Conservation (phyloP, 768 basidiomycete species). For the Lentinula guzmanii region DNA sequence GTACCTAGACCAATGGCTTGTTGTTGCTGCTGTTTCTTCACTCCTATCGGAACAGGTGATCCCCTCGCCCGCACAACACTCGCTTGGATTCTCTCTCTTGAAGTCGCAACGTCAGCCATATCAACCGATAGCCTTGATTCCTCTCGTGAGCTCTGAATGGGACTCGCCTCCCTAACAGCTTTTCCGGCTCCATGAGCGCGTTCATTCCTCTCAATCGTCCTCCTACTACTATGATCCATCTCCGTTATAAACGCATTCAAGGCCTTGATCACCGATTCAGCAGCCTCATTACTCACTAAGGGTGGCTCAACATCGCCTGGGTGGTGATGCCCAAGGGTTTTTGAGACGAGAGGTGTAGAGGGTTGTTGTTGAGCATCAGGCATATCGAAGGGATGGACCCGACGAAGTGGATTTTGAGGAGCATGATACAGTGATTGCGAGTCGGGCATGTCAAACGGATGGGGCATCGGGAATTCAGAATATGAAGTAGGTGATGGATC, state of each 20-base stretch:
- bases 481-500: not conserved
- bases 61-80: not conserved
- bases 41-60: not conserved
- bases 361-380: not conserved
- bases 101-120: not conserved
- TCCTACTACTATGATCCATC: not conserved
- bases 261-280: not conserved
- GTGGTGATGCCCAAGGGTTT: not conserved
- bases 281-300: not conserved
- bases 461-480: not conserved
- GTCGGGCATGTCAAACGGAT: not conserved
- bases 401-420: not conserved
- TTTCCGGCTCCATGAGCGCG: not conserved
- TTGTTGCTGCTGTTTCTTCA: not conserved
- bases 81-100: not conserved
- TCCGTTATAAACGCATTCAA: not conserved
- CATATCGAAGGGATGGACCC: not conserved
- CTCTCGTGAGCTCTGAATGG: not conserved
- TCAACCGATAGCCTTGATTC: not conserved
- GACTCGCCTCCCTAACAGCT: not conserved
- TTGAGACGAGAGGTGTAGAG: not conserved
- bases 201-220: not conserved
- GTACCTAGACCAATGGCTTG: not conserved
- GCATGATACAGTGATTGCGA: not conserved
- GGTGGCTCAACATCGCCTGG: not conserved